phyloP scores from a whole-genome alignment of 345 rosid species.

The Schrenkiella parvula region DNA sequence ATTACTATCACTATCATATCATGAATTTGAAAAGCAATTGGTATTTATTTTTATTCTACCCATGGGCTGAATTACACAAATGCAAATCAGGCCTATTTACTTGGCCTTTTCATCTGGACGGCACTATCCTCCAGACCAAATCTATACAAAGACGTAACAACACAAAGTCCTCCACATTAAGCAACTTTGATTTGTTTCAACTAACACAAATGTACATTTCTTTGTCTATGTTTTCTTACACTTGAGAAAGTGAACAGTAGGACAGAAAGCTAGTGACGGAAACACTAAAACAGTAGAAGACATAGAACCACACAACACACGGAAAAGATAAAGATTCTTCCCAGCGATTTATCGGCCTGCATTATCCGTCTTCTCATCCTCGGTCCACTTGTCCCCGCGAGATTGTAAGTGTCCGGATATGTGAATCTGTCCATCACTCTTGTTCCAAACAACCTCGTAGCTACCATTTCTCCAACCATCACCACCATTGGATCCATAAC shows the following conservation, averaged over 20 bases:
- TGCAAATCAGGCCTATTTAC: not conserved
- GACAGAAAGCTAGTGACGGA: not conserved
- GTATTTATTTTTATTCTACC: not conserved
- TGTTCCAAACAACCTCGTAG: slow-evolving; percentile 56
- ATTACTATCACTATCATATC: not conserved
- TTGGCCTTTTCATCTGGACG: not conserved
- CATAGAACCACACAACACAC: slow-evolving; percentile 64
- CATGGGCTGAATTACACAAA: not conserved
- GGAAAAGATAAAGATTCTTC: slow-evolving; percentile 72
- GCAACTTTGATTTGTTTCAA: not conserved
- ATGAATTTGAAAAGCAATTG: not conserved
- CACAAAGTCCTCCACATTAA: not conserved
- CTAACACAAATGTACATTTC: not conserved
- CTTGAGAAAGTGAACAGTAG: not conserved
- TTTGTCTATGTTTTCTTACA: not conserved
- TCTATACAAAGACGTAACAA: not conserved
- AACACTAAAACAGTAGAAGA: slow-evolving; percentile 60
- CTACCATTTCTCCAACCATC: slow-evolving; percentile 68
- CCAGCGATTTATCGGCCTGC: slow-evolving; percentile 67
- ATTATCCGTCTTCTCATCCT: slow-evolving; percentile 67
- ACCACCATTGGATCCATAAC: slow-evolving; percentile 47
- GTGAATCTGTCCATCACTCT: slow-evolving; percentile 40
- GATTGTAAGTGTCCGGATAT: slow-evolving; percentile 52
- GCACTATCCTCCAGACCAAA: not conserved
- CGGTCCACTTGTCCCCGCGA: slow-evolving; percentile 45